Evolutionary conservation across 139 green algal genomes (phyloP), one percentile per base, ranked within the genome.

Genomic region (Haematococcus lacustris): DNA sequence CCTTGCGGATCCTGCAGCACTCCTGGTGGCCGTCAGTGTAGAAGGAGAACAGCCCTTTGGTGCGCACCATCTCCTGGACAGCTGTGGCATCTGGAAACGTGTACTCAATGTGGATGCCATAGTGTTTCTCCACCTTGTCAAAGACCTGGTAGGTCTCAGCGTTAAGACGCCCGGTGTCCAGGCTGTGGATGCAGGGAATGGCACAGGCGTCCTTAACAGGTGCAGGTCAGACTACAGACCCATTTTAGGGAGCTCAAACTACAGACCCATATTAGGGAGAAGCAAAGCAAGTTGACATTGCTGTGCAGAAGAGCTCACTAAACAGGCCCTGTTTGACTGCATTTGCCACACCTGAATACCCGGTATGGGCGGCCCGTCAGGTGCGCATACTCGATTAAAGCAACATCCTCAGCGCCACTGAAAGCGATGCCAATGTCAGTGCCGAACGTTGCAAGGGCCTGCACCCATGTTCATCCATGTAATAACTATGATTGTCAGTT

Each of bases 111-210:
- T 82, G 73, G 82, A 99, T 97, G 63, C 82, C 83, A 75, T 98
- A 99, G 83, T 97, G 94, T 85, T 97, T 97, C 88, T 99, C 93
- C 64, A 97, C 92, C 23, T 74, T 75, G 72, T 96, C 90, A 83
- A 97, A 97, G 47, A 96, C 74, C 51, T 80, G 86, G 88, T 99
- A 99, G 1, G 95, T 99, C 89, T 99, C 95, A 0, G 89, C 68
- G 82, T 99, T 98, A n/a, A 99, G 84, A 65, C 95, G 88, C 39
- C 95, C 95, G 4, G 95, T 99, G 84, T 99, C 95, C 69, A 99
- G 80, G 75, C 85, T 93, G 80, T 70, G 68, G 9, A 3, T 34
- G 43, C 21, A 32, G 40, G 23, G 38, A 25, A 26, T 39, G 65
- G n/a, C n/a, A n/a, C n/a, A n/a, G n/a, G n/a, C n/a, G n/a, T n/a